These are phyloP conservation scores for Xerocomellus dryophilus DNA, from an alignment of 768 basidiomycete species.

Conservation along the genomic window DNA sequence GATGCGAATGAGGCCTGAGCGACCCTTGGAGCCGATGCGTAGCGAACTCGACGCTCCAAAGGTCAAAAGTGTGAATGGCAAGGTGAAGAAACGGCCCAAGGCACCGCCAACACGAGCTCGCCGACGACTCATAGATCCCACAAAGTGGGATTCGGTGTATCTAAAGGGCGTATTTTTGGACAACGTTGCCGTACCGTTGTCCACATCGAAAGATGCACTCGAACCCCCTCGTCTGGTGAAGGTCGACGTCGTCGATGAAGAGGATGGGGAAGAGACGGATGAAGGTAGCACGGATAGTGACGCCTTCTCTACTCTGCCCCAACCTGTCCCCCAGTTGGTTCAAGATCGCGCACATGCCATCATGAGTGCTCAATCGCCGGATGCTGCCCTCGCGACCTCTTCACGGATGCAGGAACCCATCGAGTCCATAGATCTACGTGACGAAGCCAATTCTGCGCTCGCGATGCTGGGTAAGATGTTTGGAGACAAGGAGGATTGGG, in stretches of 20 bases:
- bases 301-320: background rate
- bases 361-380: background rate
- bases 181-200: conserved; percentile 15
- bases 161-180: conserved; percentile 69
- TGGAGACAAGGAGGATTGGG: conserved; percentile 56
- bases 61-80: conserved; percentile 16
- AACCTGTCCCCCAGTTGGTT: background rate
- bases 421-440: conserved; percentile 2
- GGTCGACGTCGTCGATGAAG: background rate
- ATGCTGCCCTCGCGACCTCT: background rate
- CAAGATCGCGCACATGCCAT: background rate
- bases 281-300: background rate
- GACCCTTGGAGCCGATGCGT: conserved; percentile 44
- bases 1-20: conserved; percentile 65
- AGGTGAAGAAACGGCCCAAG: conserved; percentile 45
- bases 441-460: conserved; percentile 18
- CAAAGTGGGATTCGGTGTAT: conserved; percentile 65
- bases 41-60: conserved; percentile 3
- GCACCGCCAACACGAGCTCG: conserved; percentile 59
- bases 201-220: background rate
- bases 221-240: background rate
- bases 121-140: conserved; percentile 67
- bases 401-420: background rate
- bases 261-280: background rate
- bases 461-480: conserved; percentile 53